Base-by-base conservation (phyloP, 495 filamentous ascomycete genomes). In the Hyaloscypha finlandica region DNA sequence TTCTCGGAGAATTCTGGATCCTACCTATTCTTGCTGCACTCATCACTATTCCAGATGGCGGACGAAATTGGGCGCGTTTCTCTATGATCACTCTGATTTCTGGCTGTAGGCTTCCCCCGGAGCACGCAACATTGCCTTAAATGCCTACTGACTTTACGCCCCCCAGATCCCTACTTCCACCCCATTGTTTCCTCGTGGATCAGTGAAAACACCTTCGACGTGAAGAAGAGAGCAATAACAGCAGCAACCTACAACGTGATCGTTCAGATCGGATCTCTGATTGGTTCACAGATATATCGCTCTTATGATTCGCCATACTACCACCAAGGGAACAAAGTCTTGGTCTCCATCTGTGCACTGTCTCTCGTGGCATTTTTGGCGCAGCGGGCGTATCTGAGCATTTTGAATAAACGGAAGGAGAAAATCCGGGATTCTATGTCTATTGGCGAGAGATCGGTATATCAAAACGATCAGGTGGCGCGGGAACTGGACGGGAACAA, bases 1-100 rank as follows among this genome's bases (percentile, higher is more conserved):
- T 81, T 3, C 57, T 82, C 48, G 79, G 77, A 12, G 79, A 83
- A 62, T 68, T 83, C 57, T 85, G 81, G 81, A 69, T 74, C n/a
- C 67, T 84, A 58, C 79, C 81, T n/a, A 61, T 80, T 25, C 69
- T 78, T 56, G 73, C 76, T n/a, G 77, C 77, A 4, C 68, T 84
- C 19, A 69, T 78, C 31, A 72, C 74, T 0, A 57, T 81, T 14
- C 78, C 78, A 4, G 71, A 71, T 32, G 54, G 70, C 31, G 77
- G 76, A 0, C 64, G 72, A 62, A 73, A 78, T 33, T 84, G 83
- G 83, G 61, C 67, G 0, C 76, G 76, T 2, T 85, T 76, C 60
- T 54, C 78, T 0, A 66, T 83, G 30, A 71, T 72, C 6, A 83
- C 81, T 2, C 45, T 82, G 52, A 72, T 81, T 20, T 71, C 73